Percentiles rank a stretch among this genome's conserved stretches.
phyloP scores from a whole-genome alignment of 176 grass and related monocot species.

The Microstegium vimineum region DNA sequence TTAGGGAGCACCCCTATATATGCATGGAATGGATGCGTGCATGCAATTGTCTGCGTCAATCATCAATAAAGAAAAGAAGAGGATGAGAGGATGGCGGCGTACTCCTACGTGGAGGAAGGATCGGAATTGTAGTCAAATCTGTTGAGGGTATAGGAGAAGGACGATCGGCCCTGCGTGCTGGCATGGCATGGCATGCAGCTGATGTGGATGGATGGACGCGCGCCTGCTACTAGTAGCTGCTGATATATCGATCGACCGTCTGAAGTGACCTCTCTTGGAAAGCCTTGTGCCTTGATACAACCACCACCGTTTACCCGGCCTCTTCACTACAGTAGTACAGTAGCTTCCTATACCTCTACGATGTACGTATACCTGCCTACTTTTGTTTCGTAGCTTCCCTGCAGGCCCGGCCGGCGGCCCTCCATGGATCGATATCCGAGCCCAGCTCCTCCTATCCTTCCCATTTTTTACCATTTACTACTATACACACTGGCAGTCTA shows the following conservation, averaged over 20 bases:
- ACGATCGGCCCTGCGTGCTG: background rate
- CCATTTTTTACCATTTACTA: constrained; percentile 1
- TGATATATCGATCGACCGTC: background rate
- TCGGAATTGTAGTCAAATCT: constrained; percentile 47
- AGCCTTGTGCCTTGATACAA: constrained; percentile 36
- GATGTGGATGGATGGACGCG: constrained; percentile 20
- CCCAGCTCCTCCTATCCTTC: background rate
- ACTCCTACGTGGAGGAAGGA: constrained; percentile 5
- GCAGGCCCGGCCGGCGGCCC: background rate
- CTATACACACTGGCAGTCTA: background rate
- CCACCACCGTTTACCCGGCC: constrained; percentile 42
- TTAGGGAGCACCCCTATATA: too few relatives aligned
- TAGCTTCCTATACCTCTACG: background rate
- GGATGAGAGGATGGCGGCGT: background rate
- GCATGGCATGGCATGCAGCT: background rate
- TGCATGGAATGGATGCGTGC: constrained; percentile 29
- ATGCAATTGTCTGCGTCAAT: constrained; percentile 53
- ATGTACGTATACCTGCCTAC: constrained; percentile 17
- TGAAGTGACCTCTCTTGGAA: constrained; percentile 52
- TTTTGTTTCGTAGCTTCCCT: constrained; percentile 25
- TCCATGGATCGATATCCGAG: constrained; percentile 22
- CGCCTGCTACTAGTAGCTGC: too few relatives aligned
- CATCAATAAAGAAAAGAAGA: constrained; percentile 6
- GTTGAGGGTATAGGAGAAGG: constrained; percentile 5
- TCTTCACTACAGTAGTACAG: too few relatives aligned